Conservation (phyloP, 2,329 filamentous ascomycete genomes). For the Paraphoma sp. region DNA sequence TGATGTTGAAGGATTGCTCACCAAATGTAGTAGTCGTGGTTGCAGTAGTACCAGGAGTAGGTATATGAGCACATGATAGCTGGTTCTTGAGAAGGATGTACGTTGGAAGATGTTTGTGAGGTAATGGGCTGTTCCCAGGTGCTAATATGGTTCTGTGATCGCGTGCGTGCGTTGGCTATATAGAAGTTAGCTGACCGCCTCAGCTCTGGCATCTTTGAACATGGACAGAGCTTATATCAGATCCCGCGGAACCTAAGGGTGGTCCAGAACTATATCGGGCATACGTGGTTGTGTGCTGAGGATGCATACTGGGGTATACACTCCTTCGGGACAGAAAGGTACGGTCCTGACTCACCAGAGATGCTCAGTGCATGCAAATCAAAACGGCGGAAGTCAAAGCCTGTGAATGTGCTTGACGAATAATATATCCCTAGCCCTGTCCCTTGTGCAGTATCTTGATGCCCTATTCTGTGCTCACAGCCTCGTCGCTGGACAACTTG, state of each 20-base stretch:
- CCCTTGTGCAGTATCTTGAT: too few relatives aligned
- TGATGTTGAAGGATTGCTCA: slow-evolving; percentile 5
- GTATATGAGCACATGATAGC: slow-evolving; percentile 54
- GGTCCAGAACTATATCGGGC: slow-evolving; percentile 1
- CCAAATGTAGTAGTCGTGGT: slow-evolving; percentile 58
- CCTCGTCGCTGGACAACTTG: too few relatives aligned
- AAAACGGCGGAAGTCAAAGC: too few relatives aligned
- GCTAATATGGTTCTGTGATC: too few relatives aligned
- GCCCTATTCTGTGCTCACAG: too few relatives aligned
- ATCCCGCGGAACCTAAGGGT: background rate
- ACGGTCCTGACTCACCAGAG: too few relatives aligned
- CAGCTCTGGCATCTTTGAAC: background rate
- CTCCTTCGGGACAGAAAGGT: too few relatives aligned
- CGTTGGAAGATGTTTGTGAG: background rate
- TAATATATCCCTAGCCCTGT: too few relatives aligned
- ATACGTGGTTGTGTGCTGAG: background rate
- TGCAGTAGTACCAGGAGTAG: slow-evolving; percentile 57
- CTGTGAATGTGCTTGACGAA: too few relatives aligned
- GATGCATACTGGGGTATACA: background rate
- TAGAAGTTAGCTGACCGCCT: slow-evolving; percentile 20
- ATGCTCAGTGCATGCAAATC: too few relatives aligned
- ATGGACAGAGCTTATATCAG: background rate
- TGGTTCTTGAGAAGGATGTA: background rate
- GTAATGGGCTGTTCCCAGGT: background rate
- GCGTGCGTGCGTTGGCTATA: slow-evolving; percentile 2